Conservation (phyloP, 148 eudicot species). For the Camellia granthamiana region DNA sequence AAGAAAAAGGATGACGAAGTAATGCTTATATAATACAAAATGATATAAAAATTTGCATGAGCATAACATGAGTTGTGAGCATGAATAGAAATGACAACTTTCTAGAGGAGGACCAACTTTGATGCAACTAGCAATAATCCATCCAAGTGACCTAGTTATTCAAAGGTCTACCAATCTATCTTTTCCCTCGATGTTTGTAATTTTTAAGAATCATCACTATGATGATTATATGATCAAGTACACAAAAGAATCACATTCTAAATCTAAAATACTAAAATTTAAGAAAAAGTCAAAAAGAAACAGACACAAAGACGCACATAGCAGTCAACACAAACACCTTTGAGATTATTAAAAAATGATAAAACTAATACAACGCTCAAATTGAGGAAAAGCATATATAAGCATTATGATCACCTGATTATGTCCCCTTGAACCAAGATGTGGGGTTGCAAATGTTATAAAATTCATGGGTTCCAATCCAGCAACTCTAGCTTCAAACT, state of each 20-base stretch:
- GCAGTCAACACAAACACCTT: neutral
- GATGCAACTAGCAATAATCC: neutral
- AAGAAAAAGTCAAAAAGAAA: neutral
- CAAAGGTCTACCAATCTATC: neutral
- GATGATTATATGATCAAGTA: neutral
- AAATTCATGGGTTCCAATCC: slow-evolving; percentile 85
- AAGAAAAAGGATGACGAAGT: neutral
- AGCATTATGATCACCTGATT: slow-evolving; percentile 56
- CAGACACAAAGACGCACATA: neutral
- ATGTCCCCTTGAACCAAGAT: slow-evolving; percentile 89
- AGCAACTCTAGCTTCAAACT: slow-evolving; percentile 53
- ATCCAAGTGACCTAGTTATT: neutral
- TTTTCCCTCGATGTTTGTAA: slow-evolving; percentile 1
- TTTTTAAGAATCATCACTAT: neutral
- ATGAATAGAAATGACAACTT: slow-evolving; percentile 1
- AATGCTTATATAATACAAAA: neutral
- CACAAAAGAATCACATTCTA: neutral
- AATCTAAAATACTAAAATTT: neutral
- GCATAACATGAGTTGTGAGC: neutral
- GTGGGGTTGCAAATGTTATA: slow-evolving; percentile 91
- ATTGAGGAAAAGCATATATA: neutral
- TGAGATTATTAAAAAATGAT: neutral
- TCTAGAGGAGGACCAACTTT: neutral
- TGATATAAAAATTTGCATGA: neutral
- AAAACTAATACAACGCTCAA: neutral